Percentiles rank a stretch among this genome's conserved stretches.
phyloP scores from a whole-genome alignment of 768 basidiomycete genomes.

The Aureoboletus auriporus region DNA sequence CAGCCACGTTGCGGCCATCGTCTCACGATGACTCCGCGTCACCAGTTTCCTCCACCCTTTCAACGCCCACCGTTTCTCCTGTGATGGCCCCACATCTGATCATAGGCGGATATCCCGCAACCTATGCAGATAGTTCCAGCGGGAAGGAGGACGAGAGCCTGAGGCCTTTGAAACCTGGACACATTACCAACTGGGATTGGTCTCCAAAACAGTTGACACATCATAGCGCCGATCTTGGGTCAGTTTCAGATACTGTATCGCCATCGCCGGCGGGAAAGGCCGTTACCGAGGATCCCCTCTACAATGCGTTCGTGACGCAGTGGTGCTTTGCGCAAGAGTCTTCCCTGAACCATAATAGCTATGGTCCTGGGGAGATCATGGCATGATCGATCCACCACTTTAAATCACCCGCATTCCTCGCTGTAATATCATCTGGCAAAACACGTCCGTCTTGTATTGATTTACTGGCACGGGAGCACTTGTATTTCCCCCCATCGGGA shows the following conservation, averaged over 20 bases:
- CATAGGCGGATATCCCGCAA: conserved; percentile 26
- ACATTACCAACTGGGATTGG: conserved; percentile 24
- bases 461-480: too few relatives aligned
- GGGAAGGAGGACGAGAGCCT: background rate
- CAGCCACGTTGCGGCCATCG: background rate
- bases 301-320: conserved; percentile 58
- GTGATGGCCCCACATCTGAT: conserved; percentile 19
- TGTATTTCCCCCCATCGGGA: too few relatives aligned
- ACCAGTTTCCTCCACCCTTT: conserved; percentile 26
- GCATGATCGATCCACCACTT: conserved; percentile 3
- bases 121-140: background rate
- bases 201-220: conserved; percentile 1
- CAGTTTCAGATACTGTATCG: conserved; percentile 22
- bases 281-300: conserved; percentile 29
- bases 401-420: too few relatives aligned
- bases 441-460: too few relatives aligned
- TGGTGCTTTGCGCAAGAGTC: conserved; percentile 64
- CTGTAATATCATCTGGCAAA: too few relatives aligned
- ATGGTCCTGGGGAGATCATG: conserved; percentile 16
- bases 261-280: background rate
- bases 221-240: background rate
- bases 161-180: background rate
- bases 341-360: conserved; percentile 21
- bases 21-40: conserved; percentile 18
- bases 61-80: conserved; percentile 22